These are phyloP conservation scores for Skeletonema marinoi DNA, from an alignment of 108 stramenopile genomes.

Conservation along the genomic window DNA sequence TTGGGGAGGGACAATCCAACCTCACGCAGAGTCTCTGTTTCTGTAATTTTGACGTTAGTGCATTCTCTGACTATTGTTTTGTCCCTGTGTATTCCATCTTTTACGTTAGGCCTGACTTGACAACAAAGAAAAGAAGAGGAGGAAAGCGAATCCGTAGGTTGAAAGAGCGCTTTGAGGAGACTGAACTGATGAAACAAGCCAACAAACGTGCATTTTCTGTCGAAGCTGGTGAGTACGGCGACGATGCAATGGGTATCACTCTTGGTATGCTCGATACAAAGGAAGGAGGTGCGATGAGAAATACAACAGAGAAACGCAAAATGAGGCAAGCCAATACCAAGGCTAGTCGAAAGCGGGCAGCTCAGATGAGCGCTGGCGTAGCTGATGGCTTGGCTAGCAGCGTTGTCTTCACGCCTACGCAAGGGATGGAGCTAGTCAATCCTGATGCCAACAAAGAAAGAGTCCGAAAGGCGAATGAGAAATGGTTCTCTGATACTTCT, in stretches of 20 bases:
- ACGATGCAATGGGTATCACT: conserved; percentile 94
- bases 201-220: conserved; percentile 87
- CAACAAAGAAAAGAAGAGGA: conserved; percentile 91
- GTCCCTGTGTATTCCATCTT: background rate
- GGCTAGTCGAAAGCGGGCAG: conserved; percentile 65
- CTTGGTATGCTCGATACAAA: conserved; percentile 84
- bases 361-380: conserved; percentile 57
- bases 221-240: conserved; percentile 90
- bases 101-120: conserved; percentile 73
- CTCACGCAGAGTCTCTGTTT: no score
- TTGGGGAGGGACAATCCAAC: background rate
- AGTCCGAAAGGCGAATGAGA: conserved; percentile 77
- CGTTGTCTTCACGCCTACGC: conserved; percentile 86
- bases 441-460: conserved; percentile 80
- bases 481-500: conserved; percentile 88
- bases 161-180: conserved; percentile 95
- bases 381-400: conserved; percentile 81
- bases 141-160: conserved; percentile 89
- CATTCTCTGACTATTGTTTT: background rate
- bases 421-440: conserved; percentile 90
- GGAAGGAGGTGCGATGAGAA: conserved; percentile 74
- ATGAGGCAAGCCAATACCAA: conserved; percentile 84
- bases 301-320: conserved; percentile 73
- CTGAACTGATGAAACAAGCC: conserved; percentile 93
- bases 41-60: background rate